A percentile compares a stretch with the other conserved stretches of the same genome.
Evolutionary conservation across 805 yeast genomes (phyloP).

Genomic region (Zygoascus flipseniorum): DNA sequence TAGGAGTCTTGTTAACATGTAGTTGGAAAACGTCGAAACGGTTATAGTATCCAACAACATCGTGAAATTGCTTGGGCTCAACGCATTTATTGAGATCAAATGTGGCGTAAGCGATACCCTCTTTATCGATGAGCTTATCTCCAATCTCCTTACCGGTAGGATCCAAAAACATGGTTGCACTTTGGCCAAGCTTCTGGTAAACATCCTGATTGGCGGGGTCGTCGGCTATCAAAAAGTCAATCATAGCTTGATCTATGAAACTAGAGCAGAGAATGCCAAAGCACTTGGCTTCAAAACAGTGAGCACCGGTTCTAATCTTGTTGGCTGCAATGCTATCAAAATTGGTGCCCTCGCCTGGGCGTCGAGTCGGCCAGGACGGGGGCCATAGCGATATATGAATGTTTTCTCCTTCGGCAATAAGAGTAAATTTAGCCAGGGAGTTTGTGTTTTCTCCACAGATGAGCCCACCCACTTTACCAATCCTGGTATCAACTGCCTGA

Average conservation of each 20-base stretch:
- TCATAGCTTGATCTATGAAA: constrained; percentile 16
- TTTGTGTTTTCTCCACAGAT: constrained; percentile 23
- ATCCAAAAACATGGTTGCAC: constrained; percentile 19
- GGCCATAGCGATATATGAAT: constrained; percentile 23
- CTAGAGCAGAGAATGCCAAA: constrained; percentile 21
- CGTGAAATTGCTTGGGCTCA: constrained; percentile 24
- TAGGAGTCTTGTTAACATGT: constrained; percentile 1
- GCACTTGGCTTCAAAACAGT: constrained; percentile 23
- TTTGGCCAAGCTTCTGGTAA: constrained; percentile 17
- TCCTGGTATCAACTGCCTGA: constrained; percentile 17
- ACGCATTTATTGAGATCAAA: constrained; percentile 20
- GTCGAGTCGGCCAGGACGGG: constrained; percentile 15
- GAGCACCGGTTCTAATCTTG: constrained; percentile 20
- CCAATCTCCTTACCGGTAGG: constrained; percentile 23
- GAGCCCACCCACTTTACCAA: constrained; percentile 19
- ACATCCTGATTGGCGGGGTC: constrained; percentile 19
- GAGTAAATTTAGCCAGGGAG: constrained; percentile 21
- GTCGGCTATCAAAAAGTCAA: constrained; percentile 20
- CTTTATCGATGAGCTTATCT: constrained; percentile 17
- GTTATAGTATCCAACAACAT: constrained; percentile 22
- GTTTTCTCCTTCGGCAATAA: constrained; percentile 22
- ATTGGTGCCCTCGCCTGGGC: constrained; percentile 5
- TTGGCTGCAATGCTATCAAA: constrained; percentile 18
- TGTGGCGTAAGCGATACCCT: constrained; percentile 23
- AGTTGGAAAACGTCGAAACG: constrained; percentile 22